Base-by-base conservation (phyloP, 2,329 filamentous ascomycete genomes). In the Penicillium frequentans region DNA sequence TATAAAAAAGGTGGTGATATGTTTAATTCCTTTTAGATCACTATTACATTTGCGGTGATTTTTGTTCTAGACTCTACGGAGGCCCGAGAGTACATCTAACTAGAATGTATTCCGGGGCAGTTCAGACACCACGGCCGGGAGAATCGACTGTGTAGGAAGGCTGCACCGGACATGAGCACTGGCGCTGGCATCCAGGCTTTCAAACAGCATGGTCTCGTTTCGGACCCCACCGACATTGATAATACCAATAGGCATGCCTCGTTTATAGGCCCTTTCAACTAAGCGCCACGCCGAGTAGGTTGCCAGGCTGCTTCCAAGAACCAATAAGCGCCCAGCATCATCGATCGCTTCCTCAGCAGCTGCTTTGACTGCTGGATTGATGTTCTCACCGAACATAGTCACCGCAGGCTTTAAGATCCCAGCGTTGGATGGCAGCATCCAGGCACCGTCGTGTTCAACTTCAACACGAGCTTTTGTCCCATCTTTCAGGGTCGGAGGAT, bases 271-370 rank as follows among this genome's bases (percentile, higher is more conserved):
- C 57, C 88, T 81, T 77, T 92, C 93, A 1, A 90, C 91, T 54
- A 99, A 75, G 56, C 93, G 82, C 92, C 92, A 99, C 0, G 95
- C 95, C 11, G 92, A 96, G 73, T 96, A 98, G 0, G 95, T 98
- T 6, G 95, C 95, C 48, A 98, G 82, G 59, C 91, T 96, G 35
- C 91, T 97, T 4, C 93, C 95, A 16, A 98, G 74, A 9, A 98
- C 84, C 23, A 98, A 79, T 35, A 98, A 75, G 57, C 86, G 85
- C 6, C 86, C 86, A 1, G 91, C 90, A 27, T 83, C 82, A 68
- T 97, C 90, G 49, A 98, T 86, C 13, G 90, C 89, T 27, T 85
- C 77, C 70, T 98, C 93, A 1, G 93, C 93, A 0, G 86, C 86
- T 1, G 78, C 73, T 73, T 96, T 97, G 35, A 93, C 87, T 1